Conservation (phyloP, 148 eudicot species). For the Dysphania ambrosioides region DNA sequence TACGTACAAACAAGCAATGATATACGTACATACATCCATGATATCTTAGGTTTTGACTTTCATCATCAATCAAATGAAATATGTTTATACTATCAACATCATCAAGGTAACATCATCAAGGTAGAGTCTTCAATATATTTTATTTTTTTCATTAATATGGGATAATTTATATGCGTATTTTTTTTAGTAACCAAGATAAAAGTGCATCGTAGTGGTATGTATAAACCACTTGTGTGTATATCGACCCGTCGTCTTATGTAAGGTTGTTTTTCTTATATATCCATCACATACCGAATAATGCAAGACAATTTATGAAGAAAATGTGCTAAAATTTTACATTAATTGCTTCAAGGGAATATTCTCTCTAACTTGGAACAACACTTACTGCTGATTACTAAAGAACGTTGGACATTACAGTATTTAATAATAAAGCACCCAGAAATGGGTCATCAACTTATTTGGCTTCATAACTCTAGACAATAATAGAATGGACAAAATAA, state of each 20-base stretch:
- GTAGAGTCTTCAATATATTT: too few relatives aligned
- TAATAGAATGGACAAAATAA: background rate
- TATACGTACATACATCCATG: too few relatives aligned
- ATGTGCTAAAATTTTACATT: background rate
- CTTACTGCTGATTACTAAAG: background rate
- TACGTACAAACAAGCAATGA: too few relatives aligned
- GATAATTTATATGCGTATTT: too few relatives aligned
- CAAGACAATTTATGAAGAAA: background rate
- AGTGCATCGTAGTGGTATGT: background rate
- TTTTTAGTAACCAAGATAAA: too few relatives aligned
- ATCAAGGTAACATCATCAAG: too few relatives aligned
- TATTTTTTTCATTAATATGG: too few relatives aligned
- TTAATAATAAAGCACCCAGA: background rate
- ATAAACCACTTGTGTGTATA: background rate
- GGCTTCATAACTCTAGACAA: background rate
- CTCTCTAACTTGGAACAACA: background rate
- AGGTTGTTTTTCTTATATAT: background rate
- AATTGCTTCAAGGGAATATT: constrained; percentile 4
- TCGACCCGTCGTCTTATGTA: background rate
- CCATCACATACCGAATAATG: background rate
- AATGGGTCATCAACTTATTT: background rate
- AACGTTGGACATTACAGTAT: too few relatives aligned
- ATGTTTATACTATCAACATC: too few relatives aligned
- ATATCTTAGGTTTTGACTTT: too few relatives aligned
- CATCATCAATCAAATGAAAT: too few relatives aligned